Percentiles rank a stretch among this genome's conserved stretches.
These are phyloP conservation scores for Aspergillus neotritici DNA, from an alignment of 2,329 filamentous ascomycete species.

Conservation along the genomic window DNA sequence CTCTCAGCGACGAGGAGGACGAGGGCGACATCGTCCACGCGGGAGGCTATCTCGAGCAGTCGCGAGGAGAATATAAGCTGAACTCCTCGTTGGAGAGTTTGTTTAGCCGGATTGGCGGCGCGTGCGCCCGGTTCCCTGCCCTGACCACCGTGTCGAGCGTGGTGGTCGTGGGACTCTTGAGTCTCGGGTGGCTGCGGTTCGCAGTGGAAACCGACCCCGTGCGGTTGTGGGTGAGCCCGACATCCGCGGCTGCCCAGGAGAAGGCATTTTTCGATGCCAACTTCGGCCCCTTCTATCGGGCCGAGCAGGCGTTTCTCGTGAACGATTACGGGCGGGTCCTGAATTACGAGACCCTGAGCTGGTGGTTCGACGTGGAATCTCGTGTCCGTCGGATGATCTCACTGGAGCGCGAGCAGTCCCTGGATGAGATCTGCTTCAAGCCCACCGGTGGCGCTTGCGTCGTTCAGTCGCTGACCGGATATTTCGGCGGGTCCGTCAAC, in stretches of 20 bases:
- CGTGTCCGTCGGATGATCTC: slow-evolving; percentile 69
- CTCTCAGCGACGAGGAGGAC: slow-evolving; percentile 86
- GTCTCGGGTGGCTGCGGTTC: slow-evolving; percentile 82
- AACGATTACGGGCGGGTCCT: slow-evolving; percentile 83
- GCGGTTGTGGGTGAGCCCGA: slow-evolving; percentile 91
- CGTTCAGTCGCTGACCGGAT: slow-evolving; percentile 85
- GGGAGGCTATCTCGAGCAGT: slow-evolving; percentile 70
- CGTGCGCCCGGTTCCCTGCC: slow-evolving; percentile 75
- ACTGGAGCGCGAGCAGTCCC: slow-evolving; percentile 57
- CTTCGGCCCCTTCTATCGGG: slow-evolving; percentile 93
- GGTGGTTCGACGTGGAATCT: slow-evolving; percentile 91
- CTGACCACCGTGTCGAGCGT: slow-evolving; percentile 74
- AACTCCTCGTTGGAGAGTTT: slow-evolving; percentile 76
- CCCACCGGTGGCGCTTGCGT: slow-evolving; percentile 85
- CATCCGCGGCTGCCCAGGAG: slow-evolving; percentile 82
- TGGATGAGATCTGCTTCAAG: slow-evolving; percentile 90
- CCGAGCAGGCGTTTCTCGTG: slow-evolving; percentile 87
- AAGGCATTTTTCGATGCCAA: slow-evolving; percentile 89
- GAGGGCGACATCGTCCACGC: slow-evolving; percentile 79
- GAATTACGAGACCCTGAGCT: slow-evolving; percentile 78
- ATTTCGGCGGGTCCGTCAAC: slow-evolving; percentile 66
- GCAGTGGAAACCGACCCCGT: slow-evolving; percentile 87
- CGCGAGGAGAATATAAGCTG: slow-evolving; percentile 71
- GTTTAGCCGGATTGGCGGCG: slow-evolving; percentile 74
- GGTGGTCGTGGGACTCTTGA: slow-evolving; percentile 70